These are phyloP conservation scores for Plasmodiophora brassicae DNA, from an alignment of 208 protist genomes.

Conservation along the genomic window DNA sequence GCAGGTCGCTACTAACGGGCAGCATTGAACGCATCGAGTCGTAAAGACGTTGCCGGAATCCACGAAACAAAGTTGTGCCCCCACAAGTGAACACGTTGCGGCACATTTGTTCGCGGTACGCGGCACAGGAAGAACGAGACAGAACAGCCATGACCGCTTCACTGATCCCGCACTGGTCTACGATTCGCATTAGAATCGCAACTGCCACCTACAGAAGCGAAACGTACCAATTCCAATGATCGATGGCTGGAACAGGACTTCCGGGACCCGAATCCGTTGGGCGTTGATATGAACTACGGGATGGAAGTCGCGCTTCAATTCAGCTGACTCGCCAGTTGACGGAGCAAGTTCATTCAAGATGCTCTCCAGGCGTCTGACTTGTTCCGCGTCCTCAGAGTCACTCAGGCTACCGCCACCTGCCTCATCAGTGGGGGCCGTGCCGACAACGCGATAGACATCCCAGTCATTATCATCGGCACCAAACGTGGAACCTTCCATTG, in stretches of 20 bases:
- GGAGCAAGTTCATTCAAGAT: background rate
- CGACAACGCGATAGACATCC: background rate
- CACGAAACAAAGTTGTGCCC: background rate
- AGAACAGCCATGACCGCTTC: background rate
- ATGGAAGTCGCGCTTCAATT: background rate
- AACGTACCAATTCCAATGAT: conserved; percentile 24
- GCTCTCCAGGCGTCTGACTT: background rate
- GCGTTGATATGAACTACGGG: background rate
- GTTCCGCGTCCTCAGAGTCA: background rate
- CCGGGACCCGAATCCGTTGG: background rate
- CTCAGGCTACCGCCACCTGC: background rate
- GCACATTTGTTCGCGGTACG: background rate
- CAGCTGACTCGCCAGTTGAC: background rate
- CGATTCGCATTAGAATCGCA: background rate
- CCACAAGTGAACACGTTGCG: background rate
- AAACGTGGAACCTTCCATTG: conserved; percentile 24
- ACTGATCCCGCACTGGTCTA: background rate
- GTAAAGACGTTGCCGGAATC: background rate
- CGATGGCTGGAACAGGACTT: conserved; percentile 15
- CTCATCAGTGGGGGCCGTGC: background rate
- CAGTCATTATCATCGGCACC: background rate
- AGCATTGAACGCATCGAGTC: background rate
- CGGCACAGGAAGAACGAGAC: background rate
- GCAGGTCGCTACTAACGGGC: background rate
- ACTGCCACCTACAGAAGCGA: background rate